Base-by-base conservation (phyloP, 352 stramenopile species). In the Phytopythium cucurbitacearum region DNA sequence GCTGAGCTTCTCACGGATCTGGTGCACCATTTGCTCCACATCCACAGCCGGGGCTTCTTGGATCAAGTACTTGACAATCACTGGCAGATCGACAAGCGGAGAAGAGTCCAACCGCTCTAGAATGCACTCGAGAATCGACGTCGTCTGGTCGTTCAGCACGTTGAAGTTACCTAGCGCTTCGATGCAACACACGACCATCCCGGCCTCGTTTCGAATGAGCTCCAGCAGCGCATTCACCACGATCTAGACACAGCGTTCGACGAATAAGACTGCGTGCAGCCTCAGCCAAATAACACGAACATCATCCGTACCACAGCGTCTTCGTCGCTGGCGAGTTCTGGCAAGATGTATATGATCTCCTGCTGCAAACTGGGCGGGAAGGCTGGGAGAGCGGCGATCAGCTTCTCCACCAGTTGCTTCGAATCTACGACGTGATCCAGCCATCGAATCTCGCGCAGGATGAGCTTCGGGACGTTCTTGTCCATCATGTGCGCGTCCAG, bases 291-390 rank as follows among this genome's bases (percentile, higher is more conserved):
- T 36, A 9, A 28, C 40, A 6, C 36, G 16, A n/a, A 8, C 9
- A 8, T 10, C 11, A 42, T 4, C 15, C 57, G 21, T 62, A 80
- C 65, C 51, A 58, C 21, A 0, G 56, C 50, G 40, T 87, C 68
- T 49, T 72, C 61, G 56, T 88, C 77, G 48, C 64, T 63, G 5
- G 74, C 71, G 42, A 88, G 72, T 50, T 88, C 77, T 3, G 77
- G 77, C 16, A 88, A 37, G 49, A 88, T 80, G 56, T 82, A 82
- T 59, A 88, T 86, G 43, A 88, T 63, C 21, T 88, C 75, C n/a
- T 64, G 65, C 53, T 85, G 77, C 16, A 86, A 57, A 38, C 60
- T 64, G 37, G 66, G 21, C 5, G 71, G 61, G 44, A 84, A 83
- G 21, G 68, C 66, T 5, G 61, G 67, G 32, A 87, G 46, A n/a